Evolutionary conservation across 371 early-diverging fungal genomes (phyloP), one percentile per base, ranked within the genome.

Genomic region (Nematocida minor): DNA sequence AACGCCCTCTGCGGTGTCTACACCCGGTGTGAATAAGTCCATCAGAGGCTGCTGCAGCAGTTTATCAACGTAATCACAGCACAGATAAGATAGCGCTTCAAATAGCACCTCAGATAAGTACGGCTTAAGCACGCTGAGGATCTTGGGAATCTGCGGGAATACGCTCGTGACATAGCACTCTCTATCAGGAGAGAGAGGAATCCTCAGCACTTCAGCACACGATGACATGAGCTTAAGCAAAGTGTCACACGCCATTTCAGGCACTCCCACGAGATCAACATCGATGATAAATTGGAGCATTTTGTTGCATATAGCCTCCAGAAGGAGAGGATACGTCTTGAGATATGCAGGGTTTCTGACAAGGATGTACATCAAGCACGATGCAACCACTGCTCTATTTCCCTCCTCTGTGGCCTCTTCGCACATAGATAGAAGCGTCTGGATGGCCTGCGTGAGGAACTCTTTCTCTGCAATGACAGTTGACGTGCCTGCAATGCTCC

Each of bases 281-380:
- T 98, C 99, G 81, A 95, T 94, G 97, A 99, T 99, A 86, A 99
- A 99, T 87, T 99, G 99, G 86, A 98, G 96, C 44, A 97, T 86
- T 84, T 99, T 99, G 89, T 94, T 94, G 69, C 95, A 92, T n/a
- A 97, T 97, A 0, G 97, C 94, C 88, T 94, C 95, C 78, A 97
- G 87, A 87, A 99, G 97, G 85, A 93, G 94, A 93, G 94, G 94
- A 82, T 97, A 96, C 2, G 94, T 91, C 83, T 93, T 92, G 78
- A 98, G 88, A 88, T 98, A 97, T 18, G 94, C 89, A 38, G 96
- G 95, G 80, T 95, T 97, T 87, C 96, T 95, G 25, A 96, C 96
- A 20, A 97, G 95, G 68, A 96, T 91, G 84, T 96, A 99, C 96
- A 99, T 96, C 77, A 98, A 96, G 86, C 97, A 96, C 46, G 95